A percentile compares a stretch with the other conserved stretches of the same genome.
Conservation (phyloP, 2,329 filamentous ascomycete genomes). For the Tolypocladium endophyticum region DNA sequence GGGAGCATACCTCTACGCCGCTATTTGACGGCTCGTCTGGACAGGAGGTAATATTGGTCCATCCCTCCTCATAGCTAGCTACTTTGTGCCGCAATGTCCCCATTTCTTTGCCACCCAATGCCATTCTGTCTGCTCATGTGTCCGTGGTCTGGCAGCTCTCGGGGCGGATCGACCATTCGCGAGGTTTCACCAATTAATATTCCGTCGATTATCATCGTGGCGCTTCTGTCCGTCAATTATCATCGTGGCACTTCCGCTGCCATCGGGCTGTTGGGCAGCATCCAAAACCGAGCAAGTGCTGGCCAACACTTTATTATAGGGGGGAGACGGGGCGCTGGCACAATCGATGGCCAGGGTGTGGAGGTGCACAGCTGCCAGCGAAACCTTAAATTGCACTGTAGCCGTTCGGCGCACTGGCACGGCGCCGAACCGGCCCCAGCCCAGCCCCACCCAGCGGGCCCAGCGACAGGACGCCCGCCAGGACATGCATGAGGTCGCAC, state of each 20-base stretch:
- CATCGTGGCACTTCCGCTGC: not conserved
- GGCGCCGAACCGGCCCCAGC: not conserved
- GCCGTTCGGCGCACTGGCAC: not conserved
- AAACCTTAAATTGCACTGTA: not conserved
- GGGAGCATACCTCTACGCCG: not conserved
- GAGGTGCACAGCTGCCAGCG: not conserved
- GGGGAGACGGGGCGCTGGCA: not conserved
- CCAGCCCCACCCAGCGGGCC: not conserved
- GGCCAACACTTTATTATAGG: not conserved
- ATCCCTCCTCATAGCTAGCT: too few species aligned
- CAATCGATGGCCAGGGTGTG: not conserved
- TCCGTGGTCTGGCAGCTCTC: not conserved
- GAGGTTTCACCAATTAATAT: too few species aligned
- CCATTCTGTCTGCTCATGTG: not conserved
- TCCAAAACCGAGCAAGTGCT: not conserved
- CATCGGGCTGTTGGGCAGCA: not conserved
- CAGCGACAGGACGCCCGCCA: not conserved
- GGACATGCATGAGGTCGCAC: not conserved
- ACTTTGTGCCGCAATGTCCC: not conserved
- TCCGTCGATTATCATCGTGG: not conserved
- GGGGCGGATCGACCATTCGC: not conserved
- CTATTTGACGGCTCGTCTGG: not conserved
- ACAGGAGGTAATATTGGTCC: not conserved
- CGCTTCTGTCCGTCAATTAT: not conserved
- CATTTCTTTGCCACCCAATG: not conserved